Conservation (phyloP, 768 basidiomycete species). For the Xerocomellus intermedius region DNA sequence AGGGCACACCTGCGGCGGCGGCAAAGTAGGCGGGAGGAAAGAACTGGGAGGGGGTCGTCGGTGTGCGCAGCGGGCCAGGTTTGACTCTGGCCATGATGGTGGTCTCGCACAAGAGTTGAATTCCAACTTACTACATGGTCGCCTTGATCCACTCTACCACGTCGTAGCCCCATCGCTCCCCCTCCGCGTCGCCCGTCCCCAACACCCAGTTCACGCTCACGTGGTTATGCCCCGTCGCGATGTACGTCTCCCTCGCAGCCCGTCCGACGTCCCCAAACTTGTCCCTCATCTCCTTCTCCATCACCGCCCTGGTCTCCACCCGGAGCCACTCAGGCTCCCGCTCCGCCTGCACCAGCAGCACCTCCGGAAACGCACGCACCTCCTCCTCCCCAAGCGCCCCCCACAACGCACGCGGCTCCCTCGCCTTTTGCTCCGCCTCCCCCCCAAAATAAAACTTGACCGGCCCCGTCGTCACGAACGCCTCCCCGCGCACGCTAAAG, state of each 20-base stretch:
- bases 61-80: conserved; percentile 27
- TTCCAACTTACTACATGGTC: too few relatives aligned
- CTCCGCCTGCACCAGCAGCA: conserved; percentile 51
- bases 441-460: conserved; percentile 35
- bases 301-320: conserved; percentile 34
- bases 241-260: conserved; percentile 27
- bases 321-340: conserved; percentile 49
- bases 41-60: conserved; percentile 38
- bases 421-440: conserved; percentile 41
- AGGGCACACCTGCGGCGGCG: conserved; percentile 43
- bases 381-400: conserved; percentile 34
- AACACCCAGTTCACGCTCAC: conserved; percentile 53
- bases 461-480: conserved; percentile 24
- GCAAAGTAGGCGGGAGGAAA: conserved; percentile 58
- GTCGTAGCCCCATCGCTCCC: conserved; percentile 61
- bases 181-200: conserved; percentile 52
- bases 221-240: conserved; percentile 60
- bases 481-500: conserved; percentile 28
- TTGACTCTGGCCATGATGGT: conserved; percentile 28
- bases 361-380: conserved; percentile 42
- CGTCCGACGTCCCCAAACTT: conserved; percentile 29
- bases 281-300: conserved; percentile 39
- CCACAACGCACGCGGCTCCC: conserved; percentile 44
- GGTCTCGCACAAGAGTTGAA: neutral
- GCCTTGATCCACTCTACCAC: conserved; percentile 37